Evolutionary conservation across 257 asterid species (phyloP).

Genomic region (Scutellaria barbata): DNA sequence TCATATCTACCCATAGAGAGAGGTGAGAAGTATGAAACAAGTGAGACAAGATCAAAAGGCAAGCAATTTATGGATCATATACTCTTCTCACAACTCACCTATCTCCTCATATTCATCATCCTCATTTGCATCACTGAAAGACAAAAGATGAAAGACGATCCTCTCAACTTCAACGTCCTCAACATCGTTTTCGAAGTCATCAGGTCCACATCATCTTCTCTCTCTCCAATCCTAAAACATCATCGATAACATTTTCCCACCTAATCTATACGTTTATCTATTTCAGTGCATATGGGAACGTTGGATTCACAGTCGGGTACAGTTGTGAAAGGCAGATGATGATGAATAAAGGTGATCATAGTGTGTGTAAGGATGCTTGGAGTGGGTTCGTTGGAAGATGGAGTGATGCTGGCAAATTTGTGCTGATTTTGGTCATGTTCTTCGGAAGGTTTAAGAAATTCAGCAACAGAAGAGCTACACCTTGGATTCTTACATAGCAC

Average conservation of each 20-base stretch:
- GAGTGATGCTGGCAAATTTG: conserved; percentile 51
- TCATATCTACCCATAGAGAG: conserved; percentile 42
- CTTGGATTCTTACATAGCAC: conserved; percentile 44
- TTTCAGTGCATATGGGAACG: conserved; percentile 64
- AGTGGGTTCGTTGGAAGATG: conserved; percentile 63
- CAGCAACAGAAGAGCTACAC: conserved; percentile 41
- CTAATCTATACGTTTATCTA: not conserved
- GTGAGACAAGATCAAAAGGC: not conserved
- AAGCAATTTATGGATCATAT: conserved; percentile 24
- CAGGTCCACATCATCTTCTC: conserved; percentile 36
- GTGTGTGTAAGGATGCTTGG: conserved; percentile 41
- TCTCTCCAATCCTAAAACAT: too few species aligned
- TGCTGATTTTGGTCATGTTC: conserved; percentile 59
- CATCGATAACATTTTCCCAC: too few species aligned
- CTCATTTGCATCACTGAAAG: conserved; percentile 56
- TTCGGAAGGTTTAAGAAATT: conserved; percentile 62
- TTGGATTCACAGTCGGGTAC: conserved; percentile 62
- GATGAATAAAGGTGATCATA: conserved; percentile 18
- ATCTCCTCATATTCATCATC: conserved; percentile 47
- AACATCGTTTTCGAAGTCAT: conserved; percentile 53
- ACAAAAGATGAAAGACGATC: conserved; percentile 50
- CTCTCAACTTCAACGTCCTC: conserved; percentile 61
- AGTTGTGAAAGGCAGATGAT: conserved; percentile 50
- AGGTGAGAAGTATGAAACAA: not conserved
- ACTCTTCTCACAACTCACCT: conserved; percentile 49